Conservation (phyloP, 257 asterid species). For the Solanum virginianum region DNA sequence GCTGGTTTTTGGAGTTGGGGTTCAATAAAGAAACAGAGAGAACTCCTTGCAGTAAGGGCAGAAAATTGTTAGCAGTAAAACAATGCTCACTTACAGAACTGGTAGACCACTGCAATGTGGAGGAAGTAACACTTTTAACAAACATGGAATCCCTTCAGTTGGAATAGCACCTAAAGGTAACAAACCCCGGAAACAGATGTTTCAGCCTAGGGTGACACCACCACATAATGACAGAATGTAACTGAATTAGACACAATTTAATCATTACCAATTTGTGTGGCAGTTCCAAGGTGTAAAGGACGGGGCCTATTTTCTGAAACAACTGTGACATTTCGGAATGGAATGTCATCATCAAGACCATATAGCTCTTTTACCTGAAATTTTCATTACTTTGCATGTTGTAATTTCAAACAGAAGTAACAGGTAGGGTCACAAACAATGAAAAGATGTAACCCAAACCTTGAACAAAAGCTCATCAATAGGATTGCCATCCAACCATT, state of each 20-base stretch:
- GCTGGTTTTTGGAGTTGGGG: neutral
- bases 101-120: constrained; percentile 80
- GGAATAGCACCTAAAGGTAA: constrained; percentile 76
- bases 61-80: neutral
- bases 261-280: constrained; percentile 84
- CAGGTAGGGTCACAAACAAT: neutral
- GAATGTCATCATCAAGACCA: constrained; percentile 60
- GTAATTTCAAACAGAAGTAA: neutral
- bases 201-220: neutral
- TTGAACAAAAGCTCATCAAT: constrained; percentile 54
- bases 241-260: neutral
- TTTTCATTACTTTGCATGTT: neutral
- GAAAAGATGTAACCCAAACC: constrained; percentile 25
- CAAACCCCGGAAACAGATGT: neutral
- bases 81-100: constrained; percentile 49
- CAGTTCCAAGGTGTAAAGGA: constrained; percentile 87
- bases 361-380: constrained; percentile 86
- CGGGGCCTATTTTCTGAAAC: constrained; percentile 84
- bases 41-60: neutral
- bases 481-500: constrained; percentile 80
- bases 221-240: neutral
- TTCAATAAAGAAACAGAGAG: neutral
- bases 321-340: constrained; percentile 78
- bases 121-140: constrained; percentile 83
- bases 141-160: constrained; percentile 95